phyloP scores from a whole-genome alignment of 495 filamentous ascomycete genomes.

The Corynascus novoguineensis region DNA sequence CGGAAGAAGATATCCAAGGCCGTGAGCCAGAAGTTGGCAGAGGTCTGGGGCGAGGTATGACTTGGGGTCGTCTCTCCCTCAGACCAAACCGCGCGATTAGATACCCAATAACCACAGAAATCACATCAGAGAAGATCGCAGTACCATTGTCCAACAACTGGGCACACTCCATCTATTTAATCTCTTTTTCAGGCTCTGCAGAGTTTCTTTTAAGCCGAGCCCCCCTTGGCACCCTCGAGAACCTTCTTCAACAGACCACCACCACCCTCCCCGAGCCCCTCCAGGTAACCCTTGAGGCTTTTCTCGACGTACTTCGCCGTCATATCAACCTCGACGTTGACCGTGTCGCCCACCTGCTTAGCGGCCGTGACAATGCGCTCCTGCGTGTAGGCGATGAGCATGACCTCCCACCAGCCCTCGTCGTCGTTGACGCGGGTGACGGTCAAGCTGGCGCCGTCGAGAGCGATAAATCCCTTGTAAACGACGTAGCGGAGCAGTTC shows the following conservation, averaged over 20 bases:
- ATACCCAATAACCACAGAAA: neutral
- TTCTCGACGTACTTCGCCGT: conserved; percentile 99
- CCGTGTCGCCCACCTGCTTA: conserved; percentile 77
- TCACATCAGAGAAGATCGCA: too few relatives aligned
- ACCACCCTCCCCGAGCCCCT: conserved; percentile 42
- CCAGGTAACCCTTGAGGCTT: conserved; percentile 68
- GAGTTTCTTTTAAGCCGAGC: conserved; percentile 39
- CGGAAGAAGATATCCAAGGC: conserved; percentile 61
- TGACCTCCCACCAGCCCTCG: conserved; percentile 91
- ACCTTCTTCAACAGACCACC: conserved; percentile 72
- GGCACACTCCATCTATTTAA: too few relatives aligned
- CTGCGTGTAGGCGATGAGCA: conserved; percentile 98
- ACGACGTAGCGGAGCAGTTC: conserved; percentile 77
- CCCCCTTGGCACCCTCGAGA: conserved; percentile 69
- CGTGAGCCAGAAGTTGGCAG: conserved; percentile 64
- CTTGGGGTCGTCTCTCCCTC: neutral
- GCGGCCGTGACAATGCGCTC: conserved; percentile 77
- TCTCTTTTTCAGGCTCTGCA: conserved; percentile 2
- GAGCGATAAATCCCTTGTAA: conserved; percentile 91
- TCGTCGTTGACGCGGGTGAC: conserved; percentile 73
- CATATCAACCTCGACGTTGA: conserved; percentile 98
- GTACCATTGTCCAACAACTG: too few relatives aligned
- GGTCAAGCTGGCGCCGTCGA: conserved; percentile 96
- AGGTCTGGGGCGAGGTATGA: conserved; percentile 57
- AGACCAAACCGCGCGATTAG: neutral